Percentiles rank a stretch among this genome's conserved stretches.
Conservation (phyloP, 1,284 basidiomycete species). For the Phylloporus gajari region DNA sequence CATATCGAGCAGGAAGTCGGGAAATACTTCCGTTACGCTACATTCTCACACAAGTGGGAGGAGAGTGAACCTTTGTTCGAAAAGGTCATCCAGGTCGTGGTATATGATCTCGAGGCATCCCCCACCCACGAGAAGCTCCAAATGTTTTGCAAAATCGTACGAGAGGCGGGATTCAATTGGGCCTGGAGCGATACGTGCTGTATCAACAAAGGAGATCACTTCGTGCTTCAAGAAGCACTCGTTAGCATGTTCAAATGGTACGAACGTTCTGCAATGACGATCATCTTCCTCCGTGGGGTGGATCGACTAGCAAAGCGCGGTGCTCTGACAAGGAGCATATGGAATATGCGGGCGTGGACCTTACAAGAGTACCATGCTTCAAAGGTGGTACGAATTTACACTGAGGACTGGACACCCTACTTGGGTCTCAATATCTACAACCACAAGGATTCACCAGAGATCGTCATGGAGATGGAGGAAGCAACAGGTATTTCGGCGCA, state of each 20-base stretch:
- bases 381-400: background rate
- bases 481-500: background rate
- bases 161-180: slow-evolving; percentile 1
- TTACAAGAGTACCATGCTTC: background rate
- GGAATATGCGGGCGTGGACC: background rate
- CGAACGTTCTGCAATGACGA: background rate
- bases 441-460: background rate
- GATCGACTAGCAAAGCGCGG: background rate
- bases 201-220: background rate
- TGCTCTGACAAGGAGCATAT: background rate
- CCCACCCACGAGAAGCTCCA: slow-evolving; percentile 15
- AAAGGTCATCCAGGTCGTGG: background rate
- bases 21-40: background rate
- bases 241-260: slow-evolving; percentile 1
- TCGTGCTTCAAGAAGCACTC: background rate
- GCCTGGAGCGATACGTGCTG: background rate
- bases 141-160: slow-evolving; percentile 10
- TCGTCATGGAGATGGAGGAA: background rate
- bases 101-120: slow-evolving; percentile 3
- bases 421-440: background rate
- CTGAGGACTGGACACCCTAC: background rate
- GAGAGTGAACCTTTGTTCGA: slow-evolving; percentile 21
- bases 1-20: background rate
- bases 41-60: background rate
- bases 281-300: background rate